These are phyloP conservation scores for Zoysia matrella DNA, from an alignment of 202 grass and related monocot genomes.

Conservation along the genomic window DNA sequence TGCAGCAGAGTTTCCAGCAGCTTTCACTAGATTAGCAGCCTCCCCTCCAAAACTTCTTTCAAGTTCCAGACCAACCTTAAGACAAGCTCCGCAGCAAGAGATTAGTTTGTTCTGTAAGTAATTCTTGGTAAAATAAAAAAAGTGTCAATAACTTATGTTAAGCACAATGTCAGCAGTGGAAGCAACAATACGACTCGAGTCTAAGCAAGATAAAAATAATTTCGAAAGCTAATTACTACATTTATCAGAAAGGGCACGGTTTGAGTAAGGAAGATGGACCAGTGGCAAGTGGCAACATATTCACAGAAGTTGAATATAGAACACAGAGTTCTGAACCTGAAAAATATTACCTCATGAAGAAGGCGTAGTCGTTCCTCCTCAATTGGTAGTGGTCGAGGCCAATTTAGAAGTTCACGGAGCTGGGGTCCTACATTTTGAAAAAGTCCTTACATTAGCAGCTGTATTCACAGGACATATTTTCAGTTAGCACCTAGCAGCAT, in stretches of 20 bases:
- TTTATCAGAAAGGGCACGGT: neutral
- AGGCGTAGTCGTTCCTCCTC: conserved; percentile 92
- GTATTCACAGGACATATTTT: neutral
- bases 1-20: conserved; percentile 82
- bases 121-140: neutral
- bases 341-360: conserved; percentile 72
- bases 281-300: neutral
- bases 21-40: conserved; percentile 86
- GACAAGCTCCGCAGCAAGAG: conserved; percentile 15
- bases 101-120: conserved; percentile 8
- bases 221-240: neutral
- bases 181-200: neutral
- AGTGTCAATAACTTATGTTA: neutral
- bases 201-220: conserved; percentile 3
- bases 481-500: neutral
- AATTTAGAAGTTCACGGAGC: conserved; percentile 77
- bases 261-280: neutral
- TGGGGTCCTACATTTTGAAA: conserved; percentile 63
- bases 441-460: conserved; percentile 15
- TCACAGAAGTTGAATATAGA: neutral
- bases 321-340: neutral
- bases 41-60: conserved; percentile 79
- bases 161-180: neutral
- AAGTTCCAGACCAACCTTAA: conserved; percentile 80
- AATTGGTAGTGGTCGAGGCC: conserved; percentile 85